Conservation (phyloP, 1,284 basidiomycete genomes). For the Volvariella surrecta region DNA sequence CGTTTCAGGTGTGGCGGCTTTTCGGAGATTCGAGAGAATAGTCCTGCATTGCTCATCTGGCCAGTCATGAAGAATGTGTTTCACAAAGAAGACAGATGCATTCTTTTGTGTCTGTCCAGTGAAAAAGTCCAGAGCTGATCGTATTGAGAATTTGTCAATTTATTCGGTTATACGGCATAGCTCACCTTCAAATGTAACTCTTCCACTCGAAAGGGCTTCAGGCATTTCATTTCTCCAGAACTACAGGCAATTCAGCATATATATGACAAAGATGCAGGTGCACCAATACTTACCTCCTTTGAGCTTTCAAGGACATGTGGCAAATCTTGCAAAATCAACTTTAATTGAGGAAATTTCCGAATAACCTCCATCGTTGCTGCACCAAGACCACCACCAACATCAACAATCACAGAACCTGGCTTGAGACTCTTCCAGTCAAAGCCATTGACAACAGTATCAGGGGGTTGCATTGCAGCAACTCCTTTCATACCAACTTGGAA, state of each 20-base stretch:
- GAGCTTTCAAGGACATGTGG: conserved; percentile 21
- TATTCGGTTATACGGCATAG: background rate
- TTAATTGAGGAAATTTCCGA: conserved; percentile 18
- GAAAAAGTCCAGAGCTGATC: conserved; percentile 27
- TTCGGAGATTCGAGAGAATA: conserved; percentile 22
- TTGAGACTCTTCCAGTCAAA: conserved; percentile 26
- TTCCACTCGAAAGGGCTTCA: conserved; percentile 16
- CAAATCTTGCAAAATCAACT: conserved; percentile 29
- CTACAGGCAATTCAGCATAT: too few relatives aligned
- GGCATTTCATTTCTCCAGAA: conserved; percentile 22
- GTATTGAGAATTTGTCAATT: background rate
- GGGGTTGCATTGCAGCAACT: background rate
- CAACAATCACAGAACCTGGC: conserved; percentile 25
- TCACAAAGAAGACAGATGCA: conserved; percentile 24
- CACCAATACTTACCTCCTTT: conserved; percentile 14
- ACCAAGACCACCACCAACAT: conserved; percentile 35
- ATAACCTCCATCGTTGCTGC: conserved; percentile 21
- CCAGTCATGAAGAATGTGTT: conserved; percentile 27
- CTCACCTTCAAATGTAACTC: conserved; percentile 19
- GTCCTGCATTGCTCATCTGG: conserved; percentile 19
- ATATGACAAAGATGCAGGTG: background rate
- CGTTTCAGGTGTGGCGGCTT: conserved; percentile 20
- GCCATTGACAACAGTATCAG: conserved; percentile 14
- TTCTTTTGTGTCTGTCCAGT: conserved; percentile 19
- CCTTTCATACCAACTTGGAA: background rate